phyloP scores from a whole-genome alignment of 2,329 filamentous ascomycete genomes.

The Colletotrichum acutatum region DNA sequence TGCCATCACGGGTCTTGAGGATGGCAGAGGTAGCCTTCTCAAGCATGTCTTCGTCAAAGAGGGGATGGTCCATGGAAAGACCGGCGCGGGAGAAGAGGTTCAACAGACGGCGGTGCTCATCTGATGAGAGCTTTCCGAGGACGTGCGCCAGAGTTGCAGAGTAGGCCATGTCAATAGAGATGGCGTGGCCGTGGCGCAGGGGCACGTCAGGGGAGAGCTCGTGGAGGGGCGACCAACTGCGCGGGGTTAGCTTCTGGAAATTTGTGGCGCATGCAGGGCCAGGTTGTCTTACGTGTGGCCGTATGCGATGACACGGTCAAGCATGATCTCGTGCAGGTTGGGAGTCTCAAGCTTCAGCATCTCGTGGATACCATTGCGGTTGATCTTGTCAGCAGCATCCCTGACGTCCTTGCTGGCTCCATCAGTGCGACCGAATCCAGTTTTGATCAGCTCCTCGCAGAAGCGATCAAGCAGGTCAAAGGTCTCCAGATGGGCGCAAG shows the following conservation, averaged over 20 bases:
- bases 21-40: constrained; percentile 75
- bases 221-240: constrained; percentile 76
- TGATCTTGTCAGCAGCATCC: constrained; percentile 73
- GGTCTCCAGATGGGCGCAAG: constrained; percentile 73
- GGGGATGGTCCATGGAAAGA: constrained; percentile 76
- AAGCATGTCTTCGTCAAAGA: constrained; percentile 74
- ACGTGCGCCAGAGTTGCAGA: constrained; percentile 74
- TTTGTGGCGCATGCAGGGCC: constrained; percentile 20
- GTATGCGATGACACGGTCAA: constrained; percentile 79
- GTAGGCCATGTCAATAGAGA: constrained; percentile 82
- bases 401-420: constrained; percentile 65
- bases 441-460: constrained; percentile 74
- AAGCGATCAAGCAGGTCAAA: constrained; percentile 76
- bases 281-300: constrained; percentile 68
- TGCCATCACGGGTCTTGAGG: constrained; percentile 76
- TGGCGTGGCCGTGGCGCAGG: constrained; percentile 78
- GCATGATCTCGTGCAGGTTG: constrained; percentile 78
- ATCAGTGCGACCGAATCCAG: constrained; percentile 72
- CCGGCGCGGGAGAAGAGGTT: constrained; percentile 76
- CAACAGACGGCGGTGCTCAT: constrained; percentile 71
- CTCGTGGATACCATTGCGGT: constrained; percentile 75
- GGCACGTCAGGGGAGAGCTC: constrained; percentile 76
- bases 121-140: constrained; percentile 68
- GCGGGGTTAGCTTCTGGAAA: background rate
- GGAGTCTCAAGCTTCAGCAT: constrained; percentile 81